Base-by-base conservation (phyloP, 805 yeast species). In the Starmera quercuum region DNA sequence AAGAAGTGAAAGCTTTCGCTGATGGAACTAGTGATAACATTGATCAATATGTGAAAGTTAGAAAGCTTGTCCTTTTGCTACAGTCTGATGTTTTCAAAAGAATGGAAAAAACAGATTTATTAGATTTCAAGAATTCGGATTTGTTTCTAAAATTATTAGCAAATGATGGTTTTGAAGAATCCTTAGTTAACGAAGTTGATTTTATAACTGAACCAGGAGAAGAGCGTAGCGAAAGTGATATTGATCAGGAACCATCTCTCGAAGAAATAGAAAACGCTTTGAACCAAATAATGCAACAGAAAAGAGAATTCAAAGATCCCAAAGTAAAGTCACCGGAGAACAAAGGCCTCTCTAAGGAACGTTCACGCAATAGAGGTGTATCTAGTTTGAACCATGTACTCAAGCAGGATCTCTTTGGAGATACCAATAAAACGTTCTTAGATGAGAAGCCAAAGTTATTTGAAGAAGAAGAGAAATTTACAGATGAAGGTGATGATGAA, bases 51-150 rank as follows among this genome's bases (percentile, higher is more conserved):
- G 51, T 56, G 6, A 57, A 55, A 17, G 86, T 87, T 0, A 61
- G 94, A 37, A 67, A 64, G 34, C 63, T 76, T 10, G 58, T 86
- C n/a, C 56, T 86, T 18, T 50, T 62, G 2, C 47, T 81, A 4
- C 95, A 86, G 46, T 53, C 63, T 12, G 66, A 66, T 8, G 66
- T 76, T 0, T 73, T 62, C 42, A 55, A 63, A 8, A 54, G 65
- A 15, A 64, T 87, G 66, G 67, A 70, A 30, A 58, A 60, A 7
- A 57, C 63, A 1, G 78, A 78, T 40, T 71, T 75, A 41, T 65
- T 64, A n/a, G 71, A 64, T 6, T 86, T 84, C 53, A 75, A 75
- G 44, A 59, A 58, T 22, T 79, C 88, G 0, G 75, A 68, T 29
- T 46, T 65, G 1, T 81, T 75, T 46, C 45, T 74, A 32, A 67